Conservation (phyloP, 73 alveolate genomes). For the Tetrahymena thermophila region DNA sequence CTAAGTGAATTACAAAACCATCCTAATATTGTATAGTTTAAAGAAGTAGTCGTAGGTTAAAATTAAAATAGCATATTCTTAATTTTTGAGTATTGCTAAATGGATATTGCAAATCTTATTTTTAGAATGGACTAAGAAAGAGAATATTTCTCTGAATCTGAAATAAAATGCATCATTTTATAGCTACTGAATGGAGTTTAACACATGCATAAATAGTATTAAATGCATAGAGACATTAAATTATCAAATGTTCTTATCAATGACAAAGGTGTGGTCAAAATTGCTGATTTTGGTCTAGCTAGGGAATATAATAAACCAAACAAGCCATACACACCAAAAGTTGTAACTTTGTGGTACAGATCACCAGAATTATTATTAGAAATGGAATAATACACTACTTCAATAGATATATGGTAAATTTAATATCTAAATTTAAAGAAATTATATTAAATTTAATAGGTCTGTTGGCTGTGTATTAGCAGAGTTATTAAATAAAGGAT, state of each 20-base stretch:
- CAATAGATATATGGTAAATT: conserved; percentile 69
- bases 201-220: conserved; percentile 48
- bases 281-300: conserved; percentile 89
- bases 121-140: conserved; percentile 19
- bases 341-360: conserved; percentile 80
- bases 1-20: conserved; percentile 46
- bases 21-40: conserved; percentile 50
- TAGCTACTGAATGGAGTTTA: conserved; percentile 56
- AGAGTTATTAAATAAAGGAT: conserved; percentile 33
- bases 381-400: conserved; percentile 39
- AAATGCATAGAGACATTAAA: conserved; percentile 70
- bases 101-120: conserved; percentile 40
- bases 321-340: conserved; percentile 66
- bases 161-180: conserved; percentile 33
- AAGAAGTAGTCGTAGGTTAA: conserved; percentile 38
- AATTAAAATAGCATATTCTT: conserved; percentile 32
- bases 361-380: conserved; percentile 80
- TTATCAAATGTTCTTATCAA: conserved; percentile 55
- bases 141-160: conserved; percentile 37
- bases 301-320: conserved; percentile 49
- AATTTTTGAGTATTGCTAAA: conserved; percentile 49
- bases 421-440: conserved; percentile 37
- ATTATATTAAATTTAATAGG: background rate
- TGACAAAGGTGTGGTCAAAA: conserved; percentile 56
- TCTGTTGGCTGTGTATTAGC: conserved; percentile 49